Base-by-base conservation (phyloP, 2,329 filamentous ascomycete species). In the Colletotrichum tabaci region DNA sequence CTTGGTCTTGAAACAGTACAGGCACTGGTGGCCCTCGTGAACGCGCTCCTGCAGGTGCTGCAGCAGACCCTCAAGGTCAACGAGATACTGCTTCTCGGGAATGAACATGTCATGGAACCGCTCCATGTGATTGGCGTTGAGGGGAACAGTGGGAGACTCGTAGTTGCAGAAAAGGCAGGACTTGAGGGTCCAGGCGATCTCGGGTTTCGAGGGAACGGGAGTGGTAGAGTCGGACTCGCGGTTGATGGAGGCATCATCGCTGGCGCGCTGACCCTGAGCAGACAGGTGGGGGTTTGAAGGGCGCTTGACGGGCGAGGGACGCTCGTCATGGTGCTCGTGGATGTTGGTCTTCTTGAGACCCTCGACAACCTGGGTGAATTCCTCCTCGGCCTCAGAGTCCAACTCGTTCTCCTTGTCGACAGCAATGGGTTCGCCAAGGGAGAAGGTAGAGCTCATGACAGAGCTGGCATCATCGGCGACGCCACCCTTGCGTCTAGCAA, bases 61-160 rank as follows among this genome's bases (percentile, higher is more conserved):
- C 72, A 99, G 84, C 61, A 99, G 85, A 2, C 95, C 95, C 73
- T 97, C 92, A 3, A 96, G 80, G 77, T 99, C 90, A 5, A 93
- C 90, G 2, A 99, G 85, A 77, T 94, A 99, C 42, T 92, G 85
- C 82, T 91, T 93, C 81, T 99, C 96, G 0, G 96, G 96, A 73
- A 99, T 92, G 82, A 98, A 98, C 91, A 98, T 95, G 84, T 96
- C 94, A 80, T 99, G 96, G 77, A 92, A 92, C 72, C 94, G 93
- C 79, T 93, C 91, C 96, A 99, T 99, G 80, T 99, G 96, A 50
- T 90, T 85, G 44, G 94, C 86, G 78, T 95, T 98, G 42, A 95
- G 85, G n/a, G 90, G 83, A 7, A 94, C 84, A 15, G 90, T 93
- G 0, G 94, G 90, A 0, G 95, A 97, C 61, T 92, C 87, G 78